Evolutionary conservation across 1,284 basidiomycete genomes (phyloP).

Genomic region (Ceratobasidium sp.): DNA sequence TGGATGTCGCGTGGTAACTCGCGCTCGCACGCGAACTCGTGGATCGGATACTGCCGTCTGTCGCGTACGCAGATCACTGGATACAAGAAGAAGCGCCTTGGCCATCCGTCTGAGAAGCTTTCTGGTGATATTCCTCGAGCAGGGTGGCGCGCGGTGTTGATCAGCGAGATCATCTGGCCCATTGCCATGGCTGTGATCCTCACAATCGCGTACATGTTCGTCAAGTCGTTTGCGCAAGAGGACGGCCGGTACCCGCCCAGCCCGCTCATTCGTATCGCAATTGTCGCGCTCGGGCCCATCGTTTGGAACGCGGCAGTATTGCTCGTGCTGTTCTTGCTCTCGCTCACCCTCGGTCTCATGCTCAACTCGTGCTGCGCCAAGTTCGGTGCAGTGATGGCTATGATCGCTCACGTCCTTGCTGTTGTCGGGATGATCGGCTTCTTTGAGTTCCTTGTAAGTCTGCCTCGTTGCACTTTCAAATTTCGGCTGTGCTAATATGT

Average conservation of each 20-base stretch:
- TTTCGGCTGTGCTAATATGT: conserved; percentile 47
- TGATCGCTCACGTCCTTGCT: conserved; percentile 82
- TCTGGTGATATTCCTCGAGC: conserved; percentile 92
- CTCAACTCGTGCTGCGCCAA: conserved; percentile 83
- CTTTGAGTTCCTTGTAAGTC: conserved; percentile 90
- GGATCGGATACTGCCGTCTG: conserved; percentile 96
- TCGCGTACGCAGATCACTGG: conserved; percentile 96
- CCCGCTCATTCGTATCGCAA: conserved; percentile 89
- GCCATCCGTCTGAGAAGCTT: conserved; percentile 93
- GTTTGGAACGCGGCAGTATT: conserved; percentile 95
- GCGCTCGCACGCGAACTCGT: conserved; percentile 94
- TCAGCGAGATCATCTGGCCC: conserved; percentile 90
- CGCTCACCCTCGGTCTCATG: conserved; percentile 92
- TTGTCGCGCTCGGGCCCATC: conserved; percentile 93
- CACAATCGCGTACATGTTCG: conserved; percentile 66
- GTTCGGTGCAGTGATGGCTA: conserved; percentile 91
- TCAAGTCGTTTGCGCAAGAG: conserved; percentile 81
- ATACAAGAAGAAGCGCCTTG: conserved; percentile 96
- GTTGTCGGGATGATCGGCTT: conserved; percentile 88
- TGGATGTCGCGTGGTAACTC: conserved; percentile 99
- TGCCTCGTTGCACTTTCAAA: conserved; percentile 13
- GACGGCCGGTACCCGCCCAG: conserved; percentile 75
- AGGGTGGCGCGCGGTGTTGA: conserved; percentile 86
- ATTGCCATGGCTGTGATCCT: conserved; percentile 84
- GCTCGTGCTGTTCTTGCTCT: conserved; percentile 86